phyloP scores from a whole-genome alignment of 495 filamentous ascomycete genomes.

The Xylaria acuta region DNA sequence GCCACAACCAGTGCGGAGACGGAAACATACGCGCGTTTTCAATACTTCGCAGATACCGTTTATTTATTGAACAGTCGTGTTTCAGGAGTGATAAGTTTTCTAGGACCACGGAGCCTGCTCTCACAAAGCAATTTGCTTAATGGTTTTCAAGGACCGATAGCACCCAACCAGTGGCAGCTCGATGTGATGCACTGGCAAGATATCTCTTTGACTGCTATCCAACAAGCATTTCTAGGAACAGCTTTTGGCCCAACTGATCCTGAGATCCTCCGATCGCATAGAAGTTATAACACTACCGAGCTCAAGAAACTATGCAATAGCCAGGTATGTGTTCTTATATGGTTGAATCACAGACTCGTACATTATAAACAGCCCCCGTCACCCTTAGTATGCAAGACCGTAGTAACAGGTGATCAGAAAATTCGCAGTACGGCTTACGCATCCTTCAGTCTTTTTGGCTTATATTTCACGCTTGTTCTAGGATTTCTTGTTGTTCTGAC shows the following conservation, averaged over 20 bases:
- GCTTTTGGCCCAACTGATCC: neutral
- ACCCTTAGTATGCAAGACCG: too few relatives aligned
- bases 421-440: too few relatives aligned
- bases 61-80: neutral
- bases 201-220: neutral
- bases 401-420: too few relatives aligned
- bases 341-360: too few relatives aligned
- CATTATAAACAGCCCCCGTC: too few relatives aligned
- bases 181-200: neutral
- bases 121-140: neutral
- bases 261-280: too few relatives aligned
- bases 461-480: too few relatives aligned
- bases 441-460: neutral
- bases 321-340: too few relatives aligned
- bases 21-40: neutral
- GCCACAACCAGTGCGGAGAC: neutral
- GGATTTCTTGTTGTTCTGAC: neutral
- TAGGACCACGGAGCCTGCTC: too few relatives aligned
- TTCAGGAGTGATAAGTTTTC: neutral
- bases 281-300: too few relatives aligned
- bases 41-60: neutral
- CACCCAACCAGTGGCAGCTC: neutral
- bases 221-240: neutral
- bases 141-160: neutral
- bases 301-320: too few relatives aligned